Percentiles rank a stretch among this genome's conserved stretches.
phyloP scores from a whole-genome alignment of 257 asterid genomes.

The Solanum lycopersicoides region DNA sequence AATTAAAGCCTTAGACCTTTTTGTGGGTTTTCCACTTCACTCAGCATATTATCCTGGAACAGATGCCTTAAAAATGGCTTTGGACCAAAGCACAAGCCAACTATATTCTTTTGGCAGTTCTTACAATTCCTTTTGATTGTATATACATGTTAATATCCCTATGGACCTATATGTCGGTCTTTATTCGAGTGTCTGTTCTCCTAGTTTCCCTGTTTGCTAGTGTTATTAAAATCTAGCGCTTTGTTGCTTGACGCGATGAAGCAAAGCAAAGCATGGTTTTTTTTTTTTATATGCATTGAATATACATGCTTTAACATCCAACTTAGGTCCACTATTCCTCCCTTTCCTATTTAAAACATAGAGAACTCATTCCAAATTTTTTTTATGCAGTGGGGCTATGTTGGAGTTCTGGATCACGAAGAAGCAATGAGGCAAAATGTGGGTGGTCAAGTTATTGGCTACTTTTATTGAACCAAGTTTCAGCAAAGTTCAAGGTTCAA shows the following conservation, averaged over 20 bases:
- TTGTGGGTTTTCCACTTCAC: neutral
- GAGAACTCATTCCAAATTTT: neutral
- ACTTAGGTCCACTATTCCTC: neutral
- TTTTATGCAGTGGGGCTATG: conserved; percentile 77
- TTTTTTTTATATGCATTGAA: neutral
- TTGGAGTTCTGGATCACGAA: conserved; percentile 84
- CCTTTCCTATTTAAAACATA: neutral
- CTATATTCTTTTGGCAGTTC: neutral
- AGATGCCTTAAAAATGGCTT: neutral
- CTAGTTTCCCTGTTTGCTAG: neutral
- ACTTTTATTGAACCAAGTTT: conserved; percentile 39
- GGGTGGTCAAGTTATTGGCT: conserved; percentile 95
- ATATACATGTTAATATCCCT: neutral
- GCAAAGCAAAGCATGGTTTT: neutral
- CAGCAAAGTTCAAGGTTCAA: neutral
- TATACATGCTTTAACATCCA: neutral
- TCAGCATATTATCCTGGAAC: neutral
- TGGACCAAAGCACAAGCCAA: neutral
- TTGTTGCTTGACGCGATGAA: neutral
- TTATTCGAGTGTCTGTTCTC: neutral
- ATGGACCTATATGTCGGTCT: neutral
- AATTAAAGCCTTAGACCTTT: neutral
- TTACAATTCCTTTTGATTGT: neutral
- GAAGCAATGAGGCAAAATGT: conserved; percentile 77
- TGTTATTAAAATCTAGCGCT: neutral